Conservation (phyloP, 495 filamentous ascomycete species). For the Aspergillus kassunensis region DNA sequence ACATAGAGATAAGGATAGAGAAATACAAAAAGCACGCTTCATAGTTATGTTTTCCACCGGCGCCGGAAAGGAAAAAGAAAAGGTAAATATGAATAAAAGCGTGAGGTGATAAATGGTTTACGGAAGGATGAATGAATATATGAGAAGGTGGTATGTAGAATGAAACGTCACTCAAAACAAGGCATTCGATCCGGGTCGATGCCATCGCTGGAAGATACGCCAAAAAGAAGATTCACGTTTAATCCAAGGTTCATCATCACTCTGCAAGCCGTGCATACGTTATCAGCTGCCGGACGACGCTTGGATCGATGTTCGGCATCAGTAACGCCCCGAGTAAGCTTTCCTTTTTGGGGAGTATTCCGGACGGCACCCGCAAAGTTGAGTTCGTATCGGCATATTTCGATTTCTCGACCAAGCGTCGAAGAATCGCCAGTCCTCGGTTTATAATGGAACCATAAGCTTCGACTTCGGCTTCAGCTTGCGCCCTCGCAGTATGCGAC, state of each 20-base stretch:
- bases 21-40: constrained; percentile 34
- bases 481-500: constrained; percentile 25
- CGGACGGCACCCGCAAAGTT: constrained; percentile 50
- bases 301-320: constrained; percentile 55
- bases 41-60: constrained; percentile 25
- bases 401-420: constrained; percentile 66
- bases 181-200: constrained; percentile 17
- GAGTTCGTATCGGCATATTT: constrained; percentile 53
- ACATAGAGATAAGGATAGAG: constrained; percentile 16
- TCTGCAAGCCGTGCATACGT: constrained; percentile 63
- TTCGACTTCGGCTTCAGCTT: constrained; percentile 41
- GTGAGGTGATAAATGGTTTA: constrained; percentile 17
- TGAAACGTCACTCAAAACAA: constrained; percentile 23
- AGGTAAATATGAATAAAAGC: background rate
- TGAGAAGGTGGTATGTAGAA: constrained; percentile 31
- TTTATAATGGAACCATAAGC: constrained; percentile 58
- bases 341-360: constrained; percentile 65
- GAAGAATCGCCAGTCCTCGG: constrained; percentile 66
- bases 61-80: constrained; percentile 21
- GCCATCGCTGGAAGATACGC: constrained; percentile 22
- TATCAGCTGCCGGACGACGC: constrained; percentile 67
- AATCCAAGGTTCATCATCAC: constrained; percentile 16
- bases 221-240: constrained; percentile 13
- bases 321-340: constrained; percentile 64
- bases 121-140: constrained; percentile 14